phyloP scores from a whole-genome alignment of 768 basidiomycete genomes.

The Suillus lakei region DNA sequence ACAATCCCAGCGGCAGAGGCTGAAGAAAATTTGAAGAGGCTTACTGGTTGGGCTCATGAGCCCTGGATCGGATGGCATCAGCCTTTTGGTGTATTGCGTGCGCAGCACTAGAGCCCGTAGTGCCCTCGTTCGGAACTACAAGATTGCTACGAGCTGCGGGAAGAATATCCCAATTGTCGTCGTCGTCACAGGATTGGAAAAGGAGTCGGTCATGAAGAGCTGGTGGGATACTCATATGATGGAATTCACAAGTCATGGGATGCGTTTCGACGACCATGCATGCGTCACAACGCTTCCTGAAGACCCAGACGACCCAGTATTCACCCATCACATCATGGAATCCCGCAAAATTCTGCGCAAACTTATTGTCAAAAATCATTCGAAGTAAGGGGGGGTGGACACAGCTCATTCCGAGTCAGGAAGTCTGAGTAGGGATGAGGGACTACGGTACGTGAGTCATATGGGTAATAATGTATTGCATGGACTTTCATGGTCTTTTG shows the following conservation, averaged over 20 bases:
- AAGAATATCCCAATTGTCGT: conserved; percentile 36
- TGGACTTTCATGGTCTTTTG: too few species aligned
- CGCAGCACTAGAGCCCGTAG: conserved; percentile 35
- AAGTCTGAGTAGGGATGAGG: too few species aligned
- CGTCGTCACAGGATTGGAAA: conserved; percentile 41
- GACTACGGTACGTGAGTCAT: too few species aligned
- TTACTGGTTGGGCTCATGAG: conserved; percentile 37
- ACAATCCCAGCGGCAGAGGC: conserved; percentile 30
- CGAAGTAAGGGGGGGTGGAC: background rate
- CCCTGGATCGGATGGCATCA: conserved; percentile 17
- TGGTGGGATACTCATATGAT: conserved; percentile 44
- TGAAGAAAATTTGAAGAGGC: conserved; percentile 20
- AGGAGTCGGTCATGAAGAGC: conserved; percentile 35
- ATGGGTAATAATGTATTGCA: too few species aligned
- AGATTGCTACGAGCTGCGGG: conserved; percentile 37
- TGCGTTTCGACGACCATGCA: conserved; percentile 24
- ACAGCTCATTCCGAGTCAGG: background rate
- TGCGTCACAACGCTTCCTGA: conserved; percentile 23
- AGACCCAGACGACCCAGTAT: too few species aligned
- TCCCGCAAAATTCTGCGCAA: background rate
- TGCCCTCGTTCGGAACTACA: conserved; percentile 32
- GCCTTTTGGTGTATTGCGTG: conserved; percentile 38
- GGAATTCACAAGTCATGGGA: conserved; percentile 16
- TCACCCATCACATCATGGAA: background rate
- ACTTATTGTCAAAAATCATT: background rate